Conservation (phyloP, 2,329 filamentous ascomycete species). For the Nothomitra cinnamomea region DNA sequence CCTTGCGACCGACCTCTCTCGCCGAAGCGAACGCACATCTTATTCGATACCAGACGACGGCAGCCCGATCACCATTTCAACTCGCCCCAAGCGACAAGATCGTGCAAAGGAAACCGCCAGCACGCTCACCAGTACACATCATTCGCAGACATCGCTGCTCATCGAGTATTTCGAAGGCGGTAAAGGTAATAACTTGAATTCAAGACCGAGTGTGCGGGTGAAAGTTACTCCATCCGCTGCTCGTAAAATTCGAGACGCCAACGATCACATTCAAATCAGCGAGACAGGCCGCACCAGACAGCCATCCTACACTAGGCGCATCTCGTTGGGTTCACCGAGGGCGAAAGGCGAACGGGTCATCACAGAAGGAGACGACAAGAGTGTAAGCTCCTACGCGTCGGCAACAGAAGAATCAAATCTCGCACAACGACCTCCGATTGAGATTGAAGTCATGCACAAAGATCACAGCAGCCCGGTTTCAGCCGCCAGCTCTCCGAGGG, state of each 20-base stretch:
- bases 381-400: slow-evolving; percentile 59
- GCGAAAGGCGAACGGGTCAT: slow-evolving; percentile 23
- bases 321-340: slow-evolving; percentile 37
- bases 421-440: slow-evolving; percentile 51
- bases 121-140: slow-evolving; percentile 32
- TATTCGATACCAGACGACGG: slow-evolving; percentile 76
- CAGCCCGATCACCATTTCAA: slow-evolving; percentile 82
- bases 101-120: slow-evolving; percentile 31
- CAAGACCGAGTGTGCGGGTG: slow-evolving; percentile 67
- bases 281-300: slow-evolving; percentile 60
- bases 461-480: slow-evolving; percentile 50
- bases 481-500: slow-evolving; percentile 40
- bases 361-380: slow-evolving; percentile 38
- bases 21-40: slow-evolving; percentile 50
- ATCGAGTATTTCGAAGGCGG: slow-evolving; percentile 91
- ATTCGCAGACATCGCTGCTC: slow-evolving; percentile 75
- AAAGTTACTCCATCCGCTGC: slow-evolving; percentile 59
- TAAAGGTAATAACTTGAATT: slow-evolving; percentile 43
- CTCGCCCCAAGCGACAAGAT: slow-evolving; percentile 42
- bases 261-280: slow-evolving; percentile 74
- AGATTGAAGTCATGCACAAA: slow-evolving; percentile 64
- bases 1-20: slow-evolving; percentile 50
- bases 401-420: slow-evolving; percentile 66
- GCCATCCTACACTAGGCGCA: slow-evolving; percentile 49
- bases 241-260: slow-evolving; percentile 34